Evolutionary conservation across 805 yeast genomes (phyloP), one percentile per base, ranked within the genome.

Genomic region (Clavispora fructus): DNA sequence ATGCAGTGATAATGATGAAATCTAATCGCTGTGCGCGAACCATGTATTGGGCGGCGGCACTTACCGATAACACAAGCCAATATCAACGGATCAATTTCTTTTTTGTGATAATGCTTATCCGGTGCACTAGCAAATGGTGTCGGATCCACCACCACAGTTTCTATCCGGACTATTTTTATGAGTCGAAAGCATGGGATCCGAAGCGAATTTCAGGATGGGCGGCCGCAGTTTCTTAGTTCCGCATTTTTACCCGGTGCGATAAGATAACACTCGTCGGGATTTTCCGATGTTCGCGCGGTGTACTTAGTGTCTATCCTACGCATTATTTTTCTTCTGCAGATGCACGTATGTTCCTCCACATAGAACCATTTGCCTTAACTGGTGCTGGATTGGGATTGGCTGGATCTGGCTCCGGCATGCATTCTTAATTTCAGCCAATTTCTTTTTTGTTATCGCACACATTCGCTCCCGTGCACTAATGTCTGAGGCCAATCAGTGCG

Each of bases 21-120:
- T 23, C 39, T 23, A 23, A 23, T 25, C 29, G 29, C 29, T 13
- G 10, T 29, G 17, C 16, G 27, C 39, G 29, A 23, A 13, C 16
- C 28, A 39, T 31, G 19, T 31, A 31, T 49, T 55, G 26, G 53
- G 52, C 12, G 45, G 45, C 31, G 35, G 35, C 7, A 31, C 5
- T 12, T 14, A 4, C 35, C 35, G 35, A 31, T 31, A 31, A 3
- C 50, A 25, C 27, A 32, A 44, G 40, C 10, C 10, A 3, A 16
- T n/a, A 31, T n/a, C 13, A 31, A 5, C 5, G 23, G 5, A 19
- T 19, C n/a, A 19, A 4, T 19, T 19, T 19, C 23, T 19, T 19
- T 19, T 19, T 19, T 19, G 23, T 19, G 23, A 5, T 19, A 19
- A 19, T 19, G 23, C 23, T 19, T 3, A 19, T 19, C 23, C 5